Percentiles rank a stretch among this genome's conserved stretches.
phyloP scores from a whole-genome alignment of 2,329 filamentous ascomycete genomes.

The Macrophomina tecta region DNA sequence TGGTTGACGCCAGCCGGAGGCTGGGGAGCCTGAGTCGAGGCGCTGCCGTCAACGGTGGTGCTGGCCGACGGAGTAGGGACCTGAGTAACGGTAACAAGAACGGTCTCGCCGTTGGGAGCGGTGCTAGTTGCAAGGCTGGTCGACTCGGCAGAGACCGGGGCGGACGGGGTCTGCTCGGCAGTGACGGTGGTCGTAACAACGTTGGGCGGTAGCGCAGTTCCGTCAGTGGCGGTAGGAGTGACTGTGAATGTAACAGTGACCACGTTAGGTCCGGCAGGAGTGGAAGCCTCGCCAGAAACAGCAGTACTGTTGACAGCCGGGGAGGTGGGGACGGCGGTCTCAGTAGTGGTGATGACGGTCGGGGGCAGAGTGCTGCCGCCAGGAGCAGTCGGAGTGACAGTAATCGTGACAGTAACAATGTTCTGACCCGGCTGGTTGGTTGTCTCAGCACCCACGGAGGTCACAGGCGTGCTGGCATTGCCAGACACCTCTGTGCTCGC shows the following conservation, averaged over 20 bases:
- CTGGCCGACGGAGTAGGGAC: neutral
- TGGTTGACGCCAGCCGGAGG: constrained; percentile 11
- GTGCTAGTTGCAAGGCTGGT: constrained; percentile 6
- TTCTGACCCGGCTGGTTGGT: constrained; percentile 3
- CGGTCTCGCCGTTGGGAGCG: constrained; percentile 8
- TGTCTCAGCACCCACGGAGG: constrained; percentile 1
- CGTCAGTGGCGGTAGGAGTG: constrained; percentile 16
- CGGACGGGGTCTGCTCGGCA: constrained; percentile 8
- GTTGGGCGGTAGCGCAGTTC: constrained; percentile 17
- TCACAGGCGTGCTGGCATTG: constrained; percentile 1
- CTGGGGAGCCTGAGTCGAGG: neutral
- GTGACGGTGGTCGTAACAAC: constrained; percentile 17
- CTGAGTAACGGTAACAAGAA: constrained; percentile 2
- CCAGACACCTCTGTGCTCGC: neutral
- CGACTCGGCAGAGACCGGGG: constrained; percentile 5
- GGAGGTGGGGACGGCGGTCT: constrained; percentile 5
- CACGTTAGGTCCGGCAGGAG: neutral
- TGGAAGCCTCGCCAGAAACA: constrained; percentile 6
- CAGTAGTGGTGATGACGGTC: constrained; percentile 2
- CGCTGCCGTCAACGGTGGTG: constrained; percentile 1
- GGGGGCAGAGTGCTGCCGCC: constrained; percentile 22
- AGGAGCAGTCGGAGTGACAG: constrained; percentile 10
- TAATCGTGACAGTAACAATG: constrained; percentile 15
- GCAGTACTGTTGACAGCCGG: constrained; percentile 2
- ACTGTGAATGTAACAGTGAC: constrained; percentile 14